Base-by-base conservation (phyloP, 129 eudicot species). In the Pseudognaphalium luteoalbum region DNA sequence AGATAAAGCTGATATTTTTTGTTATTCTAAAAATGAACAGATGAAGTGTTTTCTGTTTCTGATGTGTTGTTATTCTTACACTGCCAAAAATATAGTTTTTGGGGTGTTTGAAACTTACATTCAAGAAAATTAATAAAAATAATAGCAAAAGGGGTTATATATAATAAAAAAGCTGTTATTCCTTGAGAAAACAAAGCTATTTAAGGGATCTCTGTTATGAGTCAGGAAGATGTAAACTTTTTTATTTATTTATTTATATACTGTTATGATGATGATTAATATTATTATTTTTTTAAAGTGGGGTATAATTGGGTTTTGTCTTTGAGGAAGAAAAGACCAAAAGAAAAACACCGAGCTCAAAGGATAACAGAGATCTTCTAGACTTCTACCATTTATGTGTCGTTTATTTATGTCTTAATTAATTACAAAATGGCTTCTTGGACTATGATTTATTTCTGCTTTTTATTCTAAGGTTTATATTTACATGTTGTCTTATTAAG, bases 291-390 rank as follows among this genome's bases (percentile, higher is more conserved):
- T 12, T 16, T 28, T 28, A 62, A 62, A 37, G 50, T 41, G 66
- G 19, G 85, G 65, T 28, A 33, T 20, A 51, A 72, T 57, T 60
- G 75, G 87, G 70, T 74, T 83, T 80, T 61, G 75, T 83, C 73
- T 84, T 77, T 78, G 56, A 65, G 80, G 44, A 82, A 76, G 80
- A 79, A 82, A 81, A 76, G 47, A 72, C 73, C 83, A 81, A 86
- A 81, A 37, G 71, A 58, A 66, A 79, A 69, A 83, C 81, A 52
- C 85, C 67, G 52, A 82, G 58, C 75, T 73, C 73, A 70, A 80
- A 77, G 85, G 85, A 73, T 73, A 67, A 83, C 86, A 74, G 73
- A 88, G 92, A 88, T 88, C 83, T 85, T 85, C 81, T 63, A 41
- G 85, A 85, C 83, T 85, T 85, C 81, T 63, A 41, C 75, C 74